These are phyloP conservation scores for Cyclostephanos invisitatus DNA, from an alignment of 108 stramenopile species.

Conservation along the genomic window DNA sequence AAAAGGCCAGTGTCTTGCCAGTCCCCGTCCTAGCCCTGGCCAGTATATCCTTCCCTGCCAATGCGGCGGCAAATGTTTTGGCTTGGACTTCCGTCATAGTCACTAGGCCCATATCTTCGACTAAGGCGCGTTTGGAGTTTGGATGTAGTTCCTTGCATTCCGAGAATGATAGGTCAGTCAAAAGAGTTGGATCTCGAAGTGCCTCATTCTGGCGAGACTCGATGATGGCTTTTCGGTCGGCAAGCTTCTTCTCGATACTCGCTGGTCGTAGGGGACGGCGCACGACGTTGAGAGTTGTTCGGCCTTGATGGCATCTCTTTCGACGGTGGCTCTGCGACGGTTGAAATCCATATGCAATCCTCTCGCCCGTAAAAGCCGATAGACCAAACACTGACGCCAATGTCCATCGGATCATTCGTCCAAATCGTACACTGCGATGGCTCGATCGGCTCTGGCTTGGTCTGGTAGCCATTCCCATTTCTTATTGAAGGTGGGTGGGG, in stretches of 20 bases:
- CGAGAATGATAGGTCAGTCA: slow-evolving; percentile 54
- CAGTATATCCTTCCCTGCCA: slow-evolving; percentile 77
- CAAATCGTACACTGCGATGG: not conserved
- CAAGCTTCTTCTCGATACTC: slow-evolving; percentile 46
- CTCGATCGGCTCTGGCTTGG: slow-evolving; percentile 8
- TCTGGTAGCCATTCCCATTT: not conserved
- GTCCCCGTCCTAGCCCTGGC: slow-evolving; percentile 96
- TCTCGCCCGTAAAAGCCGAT: slow-evolving; percentile 10
- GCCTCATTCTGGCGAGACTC: slow-evolving; percentile 59
- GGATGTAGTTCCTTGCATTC: slow-evolving; percentile 61
- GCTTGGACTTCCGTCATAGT: slow-evolving; percentile 95
- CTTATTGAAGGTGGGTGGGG: too few species aligned
- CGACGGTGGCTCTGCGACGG: slow-evolving; percentile 1
- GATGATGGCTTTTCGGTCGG: slow-evolving; percentile 42
- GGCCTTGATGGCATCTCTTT: slow-evolving; percentile 3
- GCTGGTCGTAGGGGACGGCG: slow-evolving; percentile 45
- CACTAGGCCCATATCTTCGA: slow-evolving; percentile 56
- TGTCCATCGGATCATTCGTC: not conserved
- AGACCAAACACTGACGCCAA: not conserved
- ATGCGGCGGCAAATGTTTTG: slow-evolving; percentile 70
- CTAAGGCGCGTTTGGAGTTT: slow-evolving; percentile 43
- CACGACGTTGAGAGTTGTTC: slow-evolving; percentile 11
- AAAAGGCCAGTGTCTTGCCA: slow-evolving; percentile 85
- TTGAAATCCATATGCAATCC: slow-evolving; percentile 11
- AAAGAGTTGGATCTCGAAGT: slow-evolving; percentile 71